Conservation (phyloP, 2,329 filamentous ascomycete species). For the Malbranchea cinnamomea region DNA sequence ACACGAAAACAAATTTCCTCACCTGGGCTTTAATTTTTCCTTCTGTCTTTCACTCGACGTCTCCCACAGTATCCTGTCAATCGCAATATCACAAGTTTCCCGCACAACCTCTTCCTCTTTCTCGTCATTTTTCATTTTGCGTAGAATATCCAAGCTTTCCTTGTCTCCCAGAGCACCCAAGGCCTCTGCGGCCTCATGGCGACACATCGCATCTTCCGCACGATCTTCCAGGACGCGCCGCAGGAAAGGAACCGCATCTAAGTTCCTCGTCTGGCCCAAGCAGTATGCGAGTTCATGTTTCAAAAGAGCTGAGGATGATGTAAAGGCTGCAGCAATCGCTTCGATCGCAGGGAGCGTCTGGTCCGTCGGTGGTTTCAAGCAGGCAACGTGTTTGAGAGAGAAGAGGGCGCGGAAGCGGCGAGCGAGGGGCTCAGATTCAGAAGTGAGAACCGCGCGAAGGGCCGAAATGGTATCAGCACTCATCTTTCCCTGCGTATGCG, state of each 20-base stretch:
- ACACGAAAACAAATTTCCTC: slow-evolving; percentile 14
- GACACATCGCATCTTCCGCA: slow-evolving; percentile 83
- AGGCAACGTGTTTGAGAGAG: slow-evolving; percentile 87
- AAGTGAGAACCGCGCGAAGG: slow-evolving; percentile 57
- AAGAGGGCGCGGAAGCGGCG: slow-evolving; percentile 92
- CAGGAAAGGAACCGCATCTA: slow-evolving; percentile 57
- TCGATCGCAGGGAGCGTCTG: slow-evolving; percentile 49
- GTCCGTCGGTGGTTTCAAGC: slow-evolving; percentile 41
- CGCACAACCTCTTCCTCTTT: slow-evolving; percentile 68
- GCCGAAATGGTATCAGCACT: slow-evolving; percentile 22
- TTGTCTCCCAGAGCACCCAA: slow-evolving; percentile 71
- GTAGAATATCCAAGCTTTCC: slow-evolving; percentile 59
- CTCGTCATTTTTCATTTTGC: slow-evolving; percentile 55
- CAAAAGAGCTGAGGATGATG: slow-evolving; percentile 71
- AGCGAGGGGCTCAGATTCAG: slow-evolving; percentile 68
- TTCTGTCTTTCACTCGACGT: slow-evolving; percentile 54
- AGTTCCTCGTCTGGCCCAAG: slow-evolving; percentile 75
- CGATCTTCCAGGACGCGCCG: slow-evolving; percentile 59
- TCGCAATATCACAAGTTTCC: slow-evolving; percentile 94
- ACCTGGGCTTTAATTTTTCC: slow-evolving; percentile 76
- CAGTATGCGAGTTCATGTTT: slow-evolving; percentile 98
- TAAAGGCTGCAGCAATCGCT: slow-evolving; percentile 78
- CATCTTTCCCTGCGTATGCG: no score
- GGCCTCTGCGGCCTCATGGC: slow-evolving; percentile 92
- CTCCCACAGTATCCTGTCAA: slow-evolving; percentile 89